A percentile compares a stretch with the other conserved stretches of the same genome.
Conservation (phyloP, 2,329 filamentous ascomycete species). For the Fusarium camptoceras region DNA sequence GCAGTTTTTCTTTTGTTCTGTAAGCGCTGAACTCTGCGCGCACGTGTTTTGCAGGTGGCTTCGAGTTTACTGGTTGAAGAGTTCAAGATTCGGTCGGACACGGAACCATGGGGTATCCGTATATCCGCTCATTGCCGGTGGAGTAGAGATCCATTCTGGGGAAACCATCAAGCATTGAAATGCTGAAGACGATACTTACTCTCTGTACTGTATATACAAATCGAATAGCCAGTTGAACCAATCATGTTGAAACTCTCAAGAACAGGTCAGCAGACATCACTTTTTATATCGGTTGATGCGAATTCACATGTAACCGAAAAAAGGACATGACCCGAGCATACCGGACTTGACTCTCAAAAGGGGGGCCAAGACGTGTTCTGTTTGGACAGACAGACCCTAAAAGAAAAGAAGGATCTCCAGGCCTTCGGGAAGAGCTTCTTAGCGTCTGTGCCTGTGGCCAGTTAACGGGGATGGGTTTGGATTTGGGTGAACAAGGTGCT, state of each 20-base stretch:
- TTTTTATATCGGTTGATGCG: slow-evolving; percentile 2
- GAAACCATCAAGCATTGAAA: slow-evolving; percentile 4
- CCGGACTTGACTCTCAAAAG: neutral
- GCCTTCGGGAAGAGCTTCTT: slow-evolving; percentile 13
- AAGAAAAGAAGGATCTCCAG: slow-evolving; percentile 14
- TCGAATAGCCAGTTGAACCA: slow-evolving; percentile 1
- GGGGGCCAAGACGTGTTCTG: slow-evolving; percentile 10
- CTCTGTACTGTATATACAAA: neutral
- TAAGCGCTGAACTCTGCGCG: slow-evolving; percentile 1
- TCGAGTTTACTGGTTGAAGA: neutral
- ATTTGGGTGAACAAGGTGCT: slow-evolving; percentile 31
- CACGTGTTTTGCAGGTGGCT: slow-evolving; percentile 4
- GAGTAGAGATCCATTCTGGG: neutral
- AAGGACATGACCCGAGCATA: slow-evolving; percentile 10
- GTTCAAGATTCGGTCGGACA: slow-evolving; percentile 2
- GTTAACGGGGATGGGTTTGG: neutral
- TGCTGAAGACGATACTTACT: neutral
- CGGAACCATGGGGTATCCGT: neutral
- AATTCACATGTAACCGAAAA: slow-evolving; percentile 47
- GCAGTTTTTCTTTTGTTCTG: neutral
- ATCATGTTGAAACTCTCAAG: slow-evolving; percentile 7
- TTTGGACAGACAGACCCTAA: slow-evolving; percentile 13
- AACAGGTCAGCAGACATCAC: slow-evolving; percentile 5
- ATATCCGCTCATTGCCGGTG: neutral
- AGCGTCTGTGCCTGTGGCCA: slow-evolving; percentile 12